These are phyloP conservation scores for Yamadazyma buinensis DNA, from an alignment of 1,139 yeast species.

Conservation along the genomic window DNA sequence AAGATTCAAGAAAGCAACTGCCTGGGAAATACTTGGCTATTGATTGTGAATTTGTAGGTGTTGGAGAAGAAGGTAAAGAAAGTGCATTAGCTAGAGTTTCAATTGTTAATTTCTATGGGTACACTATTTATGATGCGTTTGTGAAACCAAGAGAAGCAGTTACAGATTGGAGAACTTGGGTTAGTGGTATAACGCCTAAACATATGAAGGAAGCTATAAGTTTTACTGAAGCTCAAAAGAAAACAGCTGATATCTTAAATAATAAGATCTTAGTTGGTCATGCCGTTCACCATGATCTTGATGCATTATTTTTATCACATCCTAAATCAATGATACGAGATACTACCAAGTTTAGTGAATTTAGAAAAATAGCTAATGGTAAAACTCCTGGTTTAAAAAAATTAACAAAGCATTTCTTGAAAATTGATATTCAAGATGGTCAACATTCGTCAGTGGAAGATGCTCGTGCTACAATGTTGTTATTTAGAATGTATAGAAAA, in stretches of 20 bases:
- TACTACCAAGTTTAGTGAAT: slow-evolving; percentile 63
- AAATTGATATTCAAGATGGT: slow-evolving; percentile 65
- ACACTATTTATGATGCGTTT: slow-evolving; percentile 63
- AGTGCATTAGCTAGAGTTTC: slow-evolving; percentile 86
- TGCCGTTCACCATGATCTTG: slow-evolving; percentile 76
- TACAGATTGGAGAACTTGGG: slow-evolving; percentile 92
- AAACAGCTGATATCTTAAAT: slow-evolving; percentile 47
- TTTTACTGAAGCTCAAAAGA: slow-evolving; percentile 62
- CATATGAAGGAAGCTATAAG: slow-evolving; percentile 65
- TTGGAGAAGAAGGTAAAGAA: slow-evolving; percentile 65
- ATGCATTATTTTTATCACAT: slow-evolving; percentile 62
- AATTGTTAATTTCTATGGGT: slow-evolving; percentile 78
- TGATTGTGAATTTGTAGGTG: slow-evolving; percentile 95
- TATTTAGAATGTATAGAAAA: slow-evolving; percentile 58
- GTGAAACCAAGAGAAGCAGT: slow-evolving; percentile 75
- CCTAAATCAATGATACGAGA: slow-evolving; percentile 67
- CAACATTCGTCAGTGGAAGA: slow-evolving; percentile 89
- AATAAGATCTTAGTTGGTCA: slow-evolving; percentile 74
- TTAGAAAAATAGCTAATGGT: slow-evolving; percentile 57
- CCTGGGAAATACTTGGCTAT: slow-evolving; percentile 76
- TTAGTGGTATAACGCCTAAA: slow-evolving; percentile 76
- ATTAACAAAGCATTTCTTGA: slow-evolving; percentile 54
- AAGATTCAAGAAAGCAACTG: slow-evolving; percentile 26
- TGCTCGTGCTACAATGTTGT: slow-evolving; percentile 81
- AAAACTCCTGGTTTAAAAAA: slow-evolving; percentile 71